A percentile compares a stretch with the other conserved stretches of the same genome.
These are phyloP conservation scores for Mycena chlorophos DNA, from an alignment of 768 basidiomycete genomes.

Conservation along the genomic window DNA sequence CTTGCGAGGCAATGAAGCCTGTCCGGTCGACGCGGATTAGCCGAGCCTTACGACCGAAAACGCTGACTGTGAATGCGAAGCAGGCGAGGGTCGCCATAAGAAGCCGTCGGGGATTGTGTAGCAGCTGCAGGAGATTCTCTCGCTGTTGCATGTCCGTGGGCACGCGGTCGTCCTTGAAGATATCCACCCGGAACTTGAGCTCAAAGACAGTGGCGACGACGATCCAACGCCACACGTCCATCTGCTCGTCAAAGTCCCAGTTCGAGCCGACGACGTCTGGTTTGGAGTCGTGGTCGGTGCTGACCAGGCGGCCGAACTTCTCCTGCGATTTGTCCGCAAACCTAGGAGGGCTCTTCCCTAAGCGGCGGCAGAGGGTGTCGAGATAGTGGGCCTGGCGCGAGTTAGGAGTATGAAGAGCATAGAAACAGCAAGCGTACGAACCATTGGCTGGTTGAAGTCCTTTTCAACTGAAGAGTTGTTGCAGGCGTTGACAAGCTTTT, in stretches of 20 bases:
- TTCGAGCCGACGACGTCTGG: background rate
- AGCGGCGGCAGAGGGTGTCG: too few relatives aligned
- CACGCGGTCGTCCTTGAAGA: background rate
- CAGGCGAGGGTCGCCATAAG: slow-evolving; percentile 5
- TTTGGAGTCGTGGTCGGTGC: background rate
- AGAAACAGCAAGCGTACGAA: too few relatives aligned
- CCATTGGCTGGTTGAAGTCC: too few relatives aligned
- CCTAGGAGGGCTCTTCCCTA: too few relatives aligned
- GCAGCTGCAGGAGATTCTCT: background rate
- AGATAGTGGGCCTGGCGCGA: too few relatives aligned
- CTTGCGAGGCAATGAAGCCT: slow-evolving; percentile 6
- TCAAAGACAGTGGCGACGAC: background rate
- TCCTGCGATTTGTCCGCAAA: too few relatives aligned
- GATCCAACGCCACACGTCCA: background rate
- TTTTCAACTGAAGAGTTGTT: too few relatives aligned
- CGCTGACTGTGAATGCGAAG: slow-evolving; percentile 6
- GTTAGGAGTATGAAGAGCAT: too few relatives aligned
- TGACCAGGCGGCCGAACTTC: background rate
- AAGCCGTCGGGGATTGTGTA: slow-evolving; percentile 5
- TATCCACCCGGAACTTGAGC: slow-evolving; percentile 1
- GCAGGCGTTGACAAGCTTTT: too few relatives aligned
- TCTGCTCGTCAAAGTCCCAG: background rate
- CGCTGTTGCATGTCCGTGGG: background rate
- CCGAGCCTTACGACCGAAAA: slow-evolving; percentile 1
- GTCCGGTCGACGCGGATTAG: slow-evolving; percentile 12